Conservation (phyloP, 176 grass and related monocot species). For the Tillandsia fasciculata region DNA sequence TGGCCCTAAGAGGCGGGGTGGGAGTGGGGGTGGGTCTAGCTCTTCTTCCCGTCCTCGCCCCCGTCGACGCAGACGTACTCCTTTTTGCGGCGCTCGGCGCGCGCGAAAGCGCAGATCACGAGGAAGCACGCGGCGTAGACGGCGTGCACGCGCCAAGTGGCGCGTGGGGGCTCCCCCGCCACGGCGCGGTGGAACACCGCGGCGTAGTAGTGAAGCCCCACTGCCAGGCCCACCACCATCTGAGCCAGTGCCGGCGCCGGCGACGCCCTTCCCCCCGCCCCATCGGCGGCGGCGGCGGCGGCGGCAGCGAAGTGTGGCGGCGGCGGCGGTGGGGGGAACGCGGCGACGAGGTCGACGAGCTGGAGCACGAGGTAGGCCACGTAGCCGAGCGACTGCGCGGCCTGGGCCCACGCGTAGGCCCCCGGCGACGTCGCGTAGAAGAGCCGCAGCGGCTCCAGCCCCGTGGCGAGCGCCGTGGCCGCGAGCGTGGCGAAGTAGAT, state of each 20-base stretch:
- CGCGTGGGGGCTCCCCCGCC: constrained; percentile 55
- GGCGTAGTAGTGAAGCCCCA: constrained; percentile 90
- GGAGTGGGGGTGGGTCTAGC: constrained; percentile 16
- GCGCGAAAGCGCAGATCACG: constrained; percentile 64
- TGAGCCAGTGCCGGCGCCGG: constrained; percentile 64
- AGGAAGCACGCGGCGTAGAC: constrained; percentile 84
- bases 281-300: neutral
- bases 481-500: constrained; percentile 96
- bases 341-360: constrained; percentile 67
- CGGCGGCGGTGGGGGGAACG: constrained; percentile 37
- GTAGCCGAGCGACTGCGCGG: constrained; percentile 78
- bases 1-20: neutral
- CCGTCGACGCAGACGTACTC: constrained; percentile 46
- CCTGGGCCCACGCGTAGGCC: constrained; percentile 90
- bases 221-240: constrained; percentile 82
- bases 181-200: constrained; percentile 93
- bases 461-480: constrained; percentile 50
- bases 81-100: constrained; percentile 84
- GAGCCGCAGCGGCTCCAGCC: constrained; percentile 86
- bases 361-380: constrained; percentile 73
- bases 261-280: constrained; percentile 20
- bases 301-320: neutral
- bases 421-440: constrained; percentile 86
- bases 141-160: constrained; percentile 83
- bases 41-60: constrained; percentile 86